Conservation (phyloP, 1,139 yeast genomes). For the Arxiozyma telluris region DNA sequence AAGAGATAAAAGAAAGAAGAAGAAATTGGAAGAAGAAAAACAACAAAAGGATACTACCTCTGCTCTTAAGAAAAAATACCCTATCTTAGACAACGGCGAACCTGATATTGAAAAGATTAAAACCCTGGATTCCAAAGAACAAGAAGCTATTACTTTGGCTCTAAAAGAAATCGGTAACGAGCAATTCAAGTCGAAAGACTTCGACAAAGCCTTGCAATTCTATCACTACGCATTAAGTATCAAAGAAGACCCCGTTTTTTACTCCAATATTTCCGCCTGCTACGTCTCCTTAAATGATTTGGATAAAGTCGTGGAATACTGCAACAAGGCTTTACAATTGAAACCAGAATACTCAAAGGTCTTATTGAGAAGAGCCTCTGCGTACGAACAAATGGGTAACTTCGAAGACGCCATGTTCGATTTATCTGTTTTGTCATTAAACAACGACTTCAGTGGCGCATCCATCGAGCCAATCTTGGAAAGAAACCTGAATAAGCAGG, state of each 20-base stretch:
- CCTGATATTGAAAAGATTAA: constrained; percentile 47
- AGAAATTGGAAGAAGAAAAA: constrained; percentile 36
- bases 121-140: constrained; percentile 43
- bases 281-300: constrained; percentile 72
- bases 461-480: constrained; percentile 76
- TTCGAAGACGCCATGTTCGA: constrained; percentile 86
- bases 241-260: constrained; percentile 76
- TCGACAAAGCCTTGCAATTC: constrained; percentile 61
- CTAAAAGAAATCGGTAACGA: constrained; percentile 88
- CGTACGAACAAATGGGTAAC: constrained; percentile 71
- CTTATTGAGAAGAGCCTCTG: constrained; percentile 69
- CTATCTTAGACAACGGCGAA: constrained; percentile 40
- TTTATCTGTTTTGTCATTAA: constrained; percentile 72
- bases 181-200: constrained; percentile 63
- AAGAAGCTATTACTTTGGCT: constrained; percentile 61
- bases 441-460: constrained; percentile 71
- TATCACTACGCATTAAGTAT: constrained; percentile 71
- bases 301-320: constrained; percentile 78
- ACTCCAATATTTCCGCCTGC: constrained; percentile 93
- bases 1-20: constrained; percentile 19
- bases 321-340: constrained; percentile 73
- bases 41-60: constrained; percentile 28
- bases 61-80: constrained; percentile 27
- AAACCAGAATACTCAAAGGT: constrained; percentile 91
- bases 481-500: constrained; percentile 72